Percentiles rank a stretch among this genome's conserved stretches.
Evolutionary conservation across 202 grass and related monocot genomes (phyloP).

Genomic region (Zoysia matrella): DNA sequence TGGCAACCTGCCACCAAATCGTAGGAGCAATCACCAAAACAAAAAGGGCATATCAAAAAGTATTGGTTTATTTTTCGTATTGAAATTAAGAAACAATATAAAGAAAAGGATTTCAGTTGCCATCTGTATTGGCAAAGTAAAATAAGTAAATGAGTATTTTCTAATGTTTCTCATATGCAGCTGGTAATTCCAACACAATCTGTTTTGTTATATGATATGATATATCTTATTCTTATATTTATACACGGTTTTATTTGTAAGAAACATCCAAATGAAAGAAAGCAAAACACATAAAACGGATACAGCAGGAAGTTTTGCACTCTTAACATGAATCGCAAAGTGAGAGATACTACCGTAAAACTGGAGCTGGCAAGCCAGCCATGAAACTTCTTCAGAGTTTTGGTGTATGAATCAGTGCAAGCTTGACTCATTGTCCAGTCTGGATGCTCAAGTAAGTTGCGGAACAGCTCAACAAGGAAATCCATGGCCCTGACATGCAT

Average conservation of each 20-base stretch:
- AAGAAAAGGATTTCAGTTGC: too few relatives aligned
- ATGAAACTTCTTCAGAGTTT: conserved; percentile 99
- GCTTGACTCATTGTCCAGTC: conserved; percentile 89
- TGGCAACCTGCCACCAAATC: conserved; percentile 67
- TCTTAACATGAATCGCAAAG: neutral
- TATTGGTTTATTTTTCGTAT: too few relatives aligned
- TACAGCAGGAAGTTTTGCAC: too few relatives aligned
- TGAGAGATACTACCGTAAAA: conserved; percentile 70
- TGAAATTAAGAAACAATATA: too few relatives aligned
- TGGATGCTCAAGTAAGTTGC: conserved; percentile 76
- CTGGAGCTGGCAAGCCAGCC: conserved; percentile 96
- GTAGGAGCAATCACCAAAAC: conserved; percentile 22
- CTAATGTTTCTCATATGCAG: too few relatives aligned
- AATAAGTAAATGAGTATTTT: too few relatives aligned
- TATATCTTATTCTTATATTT: too few relatives aligned
- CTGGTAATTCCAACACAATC: too few relatives aligned
- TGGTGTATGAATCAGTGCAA: conserved; percentile 87
- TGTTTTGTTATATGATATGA: too few relatives aligned
- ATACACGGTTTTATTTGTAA: too few relatives aligned
- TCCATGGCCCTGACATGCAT: conserved; percentile 82
- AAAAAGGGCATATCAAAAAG: neutral
- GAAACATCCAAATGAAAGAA: neutral
- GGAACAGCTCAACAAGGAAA: conserved; percentile 91
- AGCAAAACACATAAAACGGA: neutral
- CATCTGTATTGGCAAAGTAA: too few relatives aligned